A percentile compares a stretch with the other conserved stretches of the same genome.
Conservation (phyloP, 2,329 filamentous ascomycete genomes). For the Chrysosporium keratinophilum region DNA sequence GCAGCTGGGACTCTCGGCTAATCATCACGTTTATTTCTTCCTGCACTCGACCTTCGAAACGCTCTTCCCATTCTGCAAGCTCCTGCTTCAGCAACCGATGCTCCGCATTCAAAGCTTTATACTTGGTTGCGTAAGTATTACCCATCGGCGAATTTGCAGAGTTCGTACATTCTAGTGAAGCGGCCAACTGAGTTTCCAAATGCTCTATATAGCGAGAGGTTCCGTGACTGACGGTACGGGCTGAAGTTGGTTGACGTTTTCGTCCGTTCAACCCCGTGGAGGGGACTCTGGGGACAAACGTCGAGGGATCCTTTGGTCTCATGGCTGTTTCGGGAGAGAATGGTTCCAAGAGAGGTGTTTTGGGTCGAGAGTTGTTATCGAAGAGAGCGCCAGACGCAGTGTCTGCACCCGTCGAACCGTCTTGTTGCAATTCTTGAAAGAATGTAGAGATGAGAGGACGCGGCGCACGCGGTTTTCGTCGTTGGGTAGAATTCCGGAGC, state of each 20-base stretch:
- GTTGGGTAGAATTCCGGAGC: constrained; percentile 23
- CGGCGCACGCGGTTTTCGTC: constrained; percentile 16
- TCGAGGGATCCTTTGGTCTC: constrained; percentile 8
- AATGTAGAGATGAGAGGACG: constrained; percentile 18
- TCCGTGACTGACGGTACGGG: constrained; percentile 28
- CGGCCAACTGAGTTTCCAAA: constrained; percentile 38
- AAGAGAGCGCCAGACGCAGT: not conserved
- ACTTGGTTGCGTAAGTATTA: constrained; percentile 28
- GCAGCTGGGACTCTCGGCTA: constrained; percentile 23
- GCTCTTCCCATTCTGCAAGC: constrained; percentile 24
- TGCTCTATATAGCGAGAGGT: constrained; percentile 41
- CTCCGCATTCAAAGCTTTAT: constrained; percentile 29
- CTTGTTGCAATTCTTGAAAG: constrained; percentile 12
- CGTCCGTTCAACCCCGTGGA: constrained; percentile 18
- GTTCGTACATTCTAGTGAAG: constrained; percentile 32
- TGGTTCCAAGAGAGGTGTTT: not conserved
- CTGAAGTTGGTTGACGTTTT: constrained; percentile 15
- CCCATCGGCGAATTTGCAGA: constrained; percentile 33
- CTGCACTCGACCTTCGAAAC: constrained; percentile 27
- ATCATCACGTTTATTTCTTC: constrained; percentile 24
- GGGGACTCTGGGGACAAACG: not conserved
- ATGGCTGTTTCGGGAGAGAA: constrained; percentile 9
- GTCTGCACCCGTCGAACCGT: not conserved
- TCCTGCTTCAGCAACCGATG: constrained; percentile 26
- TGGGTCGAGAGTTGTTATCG: not conserved